Evolutionary conservation across 768 basidiomycete genomes (phyloP).

Genomic region (Suillus sp.): DNA sequence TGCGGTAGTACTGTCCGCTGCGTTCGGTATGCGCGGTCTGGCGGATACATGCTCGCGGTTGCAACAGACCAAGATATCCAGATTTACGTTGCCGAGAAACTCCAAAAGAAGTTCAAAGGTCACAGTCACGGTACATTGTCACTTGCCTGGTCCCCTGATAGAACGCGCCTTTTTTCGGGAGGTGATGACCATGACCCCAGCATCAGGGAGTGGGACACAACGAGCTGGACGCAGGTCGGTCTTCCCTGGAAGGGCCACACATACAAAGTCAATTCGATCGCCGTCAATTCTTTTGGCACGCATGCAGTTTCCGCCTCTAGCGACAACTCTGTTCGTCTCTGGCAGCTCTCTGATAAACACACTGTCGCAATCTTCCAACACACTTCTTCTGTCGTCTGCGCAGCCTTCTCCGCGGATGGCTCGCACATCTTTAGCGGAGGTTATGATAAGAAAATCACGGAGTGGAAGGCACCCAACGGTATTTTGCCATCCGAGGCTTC

Average conservation of each 20-base stretch:
- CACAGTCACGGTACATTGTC: not conserved
- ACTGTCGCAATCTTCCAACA: too few relatives aligned
- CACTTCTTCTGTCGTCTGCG: too few relatives aligned
- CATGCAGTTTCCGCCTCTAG: not conserved
- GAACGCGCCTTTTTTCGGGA: not conserved
- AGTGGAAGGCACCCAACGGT: too few relatives aligned
- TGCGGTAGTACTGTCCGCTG: not conserved
- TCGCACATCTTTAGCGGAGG: too few relatives aligned
- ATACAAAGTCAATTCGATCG: not conserved
- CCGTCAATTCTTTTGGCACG: not conserved
- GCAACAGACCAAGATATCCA: not conserved
- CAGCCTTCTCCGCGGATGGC: too few relatives aligned
- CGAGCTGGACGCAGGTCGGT: not conserved
- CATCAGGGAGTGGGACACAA: not conserved
- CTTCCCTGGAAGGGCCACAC: not conserved
- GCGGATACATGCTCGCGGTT: not conserved
- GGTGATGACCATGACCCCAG: not conserved
- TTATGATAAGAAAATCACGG: too few relatives aligned
- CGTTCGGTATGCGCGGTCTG: not conserved
- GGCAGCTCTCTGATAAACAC: too few relatives aligned
- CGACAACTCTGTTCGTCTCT: slow-evolving; percentile 1
- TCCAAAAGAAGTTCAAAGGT: not conserved
- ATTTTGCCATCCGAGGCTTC: too few relatives aligned
- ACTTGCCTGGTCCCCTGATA: not conserved
- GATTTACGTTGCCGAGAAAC: not conserved